These are phyloP conservation scores for Nitzschia sp. DNA, from an alignment of 108 stramenopile species.

Conservation along the genomic window DNA sequence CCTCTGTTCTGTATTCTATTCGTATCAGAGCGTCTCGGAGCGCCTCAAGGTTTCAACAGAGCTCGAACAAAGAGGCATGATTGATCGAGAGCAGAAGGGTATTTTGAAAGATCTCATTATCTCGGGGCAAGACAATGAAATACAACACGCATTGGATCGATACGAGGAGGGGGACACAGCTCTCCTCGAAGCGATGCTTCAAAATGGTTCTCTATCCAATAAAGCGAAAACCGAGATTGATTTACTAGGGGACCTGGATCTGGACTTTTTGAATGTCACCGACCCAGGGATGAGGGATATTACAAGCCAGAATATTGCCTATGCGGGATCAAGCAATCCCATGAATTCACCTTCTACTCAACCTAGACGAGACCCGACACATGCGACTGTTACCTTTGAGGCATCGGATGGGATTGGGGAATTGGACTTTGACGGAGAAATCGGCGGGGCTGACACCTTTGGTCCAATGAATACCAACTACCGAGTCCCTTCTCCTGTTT, in stretches of 20 bases:
- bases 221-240: slow-evolving; percentile 64
- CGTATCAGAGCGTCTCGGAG: slow-evolving; percentile 72
- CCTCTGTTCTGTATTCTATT: not conserved
- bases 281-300: slow-evolving; percentile 2
- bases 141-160: slow-evolving; percentile 84
- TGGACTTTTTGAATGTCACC: slow-evolving; percentile 81
- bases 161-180: slow-evolving; percentile 85
- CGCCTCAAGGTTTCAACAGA: slow-evolving; percentile 80
- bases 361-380: not conserved
- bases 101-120: slow-evolving; percentile 91
- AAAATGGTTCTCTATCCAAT: slow-evolving; percentile 56
- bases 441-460: slow-evolving; percentile 17
- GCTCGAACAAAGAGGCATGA: slow-evolving; percentile 83
- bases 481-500: slow-evolving; percentile 10
- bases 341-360: not conserved
- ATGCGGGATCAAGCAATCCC: not conserved
- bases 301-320: slow-evolving; percentile 7
- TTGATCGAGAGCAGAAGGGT: slow-evolving; percentile 82
- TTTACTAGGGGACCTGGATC: slow-evolving; percentile 83
- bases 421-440: slow-evolving; percentile 72
- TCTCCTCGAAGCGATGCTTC: slow-evolving; percentile 70
- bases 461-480: not conserved
- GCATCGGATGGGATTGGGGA: slow-evolving; percentile 77
- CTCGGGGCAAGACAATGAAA: slow-evolving; percentile 70
- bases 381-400: not conserved